Conservation (phyloP, 257 asterid genomes). For the Forsythia suspensa region DNA sequence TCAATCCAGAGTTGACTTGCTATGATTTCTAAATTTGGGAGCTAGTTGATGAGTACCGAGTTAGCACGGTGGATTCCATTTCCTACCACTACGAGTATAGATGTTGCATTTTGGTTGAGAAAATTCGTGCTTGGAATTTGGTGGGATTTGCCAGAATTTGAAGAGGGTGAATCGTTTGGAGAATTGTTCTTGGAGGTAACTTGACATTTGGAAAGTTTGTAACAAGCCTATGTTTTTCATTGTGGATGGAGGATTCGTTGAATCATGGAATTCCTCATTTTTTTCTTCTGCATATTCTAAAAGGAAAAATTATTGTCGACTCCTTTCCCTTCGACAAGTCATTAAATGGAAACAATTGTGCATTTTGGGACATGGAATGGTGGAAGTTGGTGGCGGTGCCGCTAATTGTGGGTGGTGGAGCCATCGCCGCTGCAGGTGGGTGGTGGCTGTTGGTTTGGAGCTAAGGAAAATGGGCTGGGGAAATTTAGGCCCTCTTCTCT, state of each 20-base stretch:
- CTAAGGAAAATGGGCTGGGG: too few relatives aligned
- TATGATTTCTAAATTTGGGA: slow-evolving; percentile 52
- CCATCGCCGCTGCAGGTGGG: too few relatives aligned
- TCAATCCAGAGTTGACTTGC: slow-evolving; percentile 63
- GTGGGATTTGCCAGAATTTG: slow-evolving; percentile 47
- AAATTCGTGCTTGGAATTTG: slow-evolving; percentile 35
- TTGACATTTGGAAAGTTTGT: slow-evolving; percentile 46
- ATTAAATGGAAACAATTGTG: too few relatives aligned
- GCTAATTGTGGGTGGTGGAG: too few relatives aligned
- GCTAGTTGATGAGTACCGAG: slow-evolving; percentile 48
- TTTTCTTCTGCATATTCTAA: too few relatives aligned
- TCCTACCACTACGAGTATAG: slow-evolving; percentile 48
- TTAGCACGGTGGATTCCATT: slow-evolving; percentile 52
- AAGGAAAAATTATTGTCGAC: too few relatives aligned
- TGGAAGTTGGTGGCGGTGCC: too few relatives aligned
- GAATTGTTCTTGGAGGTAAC: slow-evolving; percentile 47
- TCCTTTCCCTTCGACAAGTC: too few relatives aligned
- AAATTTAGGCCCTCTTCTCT: too few relatives aligned
- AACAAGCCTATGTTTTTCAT: slow-evolving; percentile 50
- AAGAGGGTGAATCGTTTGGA: slow-evolving; percentile 46
- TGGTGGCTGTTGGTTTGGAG: too few relatives aligned
- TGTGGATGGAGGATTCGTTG: neutral
- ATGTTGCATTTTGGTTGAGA: slow-evolving; percentile 30
- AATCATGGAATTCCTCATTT: too few relatives aligned
- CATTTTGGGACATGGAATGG: too few relatives aligned